Base-by-base conservation (phyloP, 1,284 basidiomycete genomes). In the Ceratobasidium papillatum region DNA sequence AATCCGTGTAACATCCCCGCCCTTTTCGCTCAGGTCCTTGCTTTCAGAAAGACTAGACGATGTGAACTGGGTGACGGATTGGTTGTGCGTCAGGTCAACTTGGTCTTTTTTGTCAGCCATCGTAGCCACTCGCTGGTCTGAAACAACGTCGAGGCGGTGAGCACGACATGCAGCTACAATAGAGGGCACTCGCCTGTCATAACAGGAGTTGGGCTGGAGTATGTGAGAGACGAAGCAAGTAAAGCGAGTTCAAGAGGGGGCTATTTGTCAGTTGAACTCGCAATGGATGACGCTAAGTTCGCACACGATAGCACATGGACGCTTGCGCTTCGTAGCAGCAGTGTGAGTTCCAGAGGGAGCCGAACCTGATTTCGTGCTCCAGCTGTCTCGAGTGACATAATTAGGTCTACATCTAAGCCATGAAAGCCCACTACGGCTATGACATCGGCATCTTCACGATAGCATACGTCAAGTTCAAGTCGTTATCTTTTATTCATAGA, bases 141-240 rank as follows among this genome's bases (percentile, higher is more conserved):
- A 2, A 25, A 14, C 12, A 27, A 30, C 17, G 22, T 17, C 36
- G 11, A 61, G 32, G 22, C 34, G 17, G 17, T 3, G n/a, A 32
- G 25, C 30, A n/a, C 34, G 32, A 9, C 9, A 12, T 19, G 38
- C 12, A 14, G 7, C 12, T 38, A 41, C 4, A 25, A 19, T 25
- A 43, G n/a, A 49, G 47, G 9, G 47, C n/a, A 63, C 61, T 63
- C 38, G 45, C 61, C 61, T 45, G 61, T 38, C 61, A 63, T 63
- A 19, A 25, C n/a, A 38, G 41, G n/a, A 47, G 1, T 25, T 8
- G 3, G 43, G 51, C 27, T 52, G 51, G 51, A 25, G 63, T 19
- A 34, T n/a, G 63, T 65, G 63, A 45, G 63, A 65, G 63, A 38
- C 9, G 43, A 27, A 19, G 63, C 43, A 32, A 51, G 19, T 43